Conservation (phyloP, 148 eudicot genomes). For the Arbutus unedo region DNA sequence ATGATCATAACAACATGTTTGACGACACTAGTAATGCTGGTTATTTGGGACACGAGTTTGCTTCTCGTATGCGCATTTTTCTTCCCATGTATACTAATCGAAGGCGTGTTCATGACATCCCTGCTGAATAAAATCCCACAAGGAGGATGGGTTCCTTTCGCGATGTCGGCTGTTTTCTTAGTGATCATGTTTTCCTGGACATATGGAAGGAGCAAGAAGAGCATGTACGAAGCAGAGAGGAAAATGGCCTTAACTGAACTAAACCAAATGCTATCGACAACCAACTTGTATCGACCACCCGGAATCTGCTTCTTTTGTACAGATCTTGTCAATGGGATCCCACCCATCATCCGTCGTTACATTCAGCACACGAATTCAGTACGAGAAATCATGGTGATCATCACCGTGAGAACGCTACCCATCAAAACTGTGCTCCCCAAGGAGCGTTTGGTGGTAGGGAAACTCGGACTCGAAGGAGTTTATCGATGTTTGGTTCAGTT, state of each 20-base stretch:
- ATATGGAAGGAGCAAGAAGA: constrained; percentile 30
- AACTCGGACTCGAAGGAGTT: constrained; percentile 8
- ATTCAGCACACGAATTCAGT: constrained; percentile 18
- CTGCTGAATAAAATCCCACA: constrained; percentile 33
- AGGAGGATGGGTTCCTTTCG: constrained; percentile 47
- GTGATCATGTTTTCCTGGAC: constrained; percentile 19
- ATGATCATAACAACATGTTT: constrained; percentile 39
- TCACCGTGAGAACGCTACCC: constrained; percentile 28
- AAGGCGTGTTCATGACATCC: constrained; percentile 28
- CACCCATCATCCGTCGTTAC: constrained; percentile 33
- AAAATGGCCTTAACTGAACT: constrained; percentile 14
- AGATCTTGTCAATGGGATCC: constrained; percentile 32
- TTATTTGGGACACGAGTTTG: constrained; percentile 31
- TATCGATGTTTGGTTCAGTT: constrained; percentile 23
- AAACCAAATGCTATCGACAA: background rate
- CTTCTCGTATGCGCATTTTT: constrained; percentile 27
- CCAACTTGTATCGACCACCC: constrained; percentile 8
- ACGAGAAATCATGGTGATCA: constrained; percentile 30
- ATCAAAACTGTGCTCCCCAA: constrained; percentile 27
- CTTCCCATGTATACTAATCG: constrained; percentile 21
- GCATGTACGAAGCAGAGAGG: constrained; percentile 11
- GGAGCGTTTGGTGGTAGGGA: constrained; percentile 19
- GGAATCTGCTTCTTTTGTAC: constrained; percentile 40
- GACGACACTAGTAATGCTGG: constrained; percentile 36
- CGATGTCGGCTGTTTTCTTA: constrained; percentile 25